A percentile compares a stretch with the other conserved stretches of the same genome.
phyloP scores from a whole-genome alignment of 176 grass and related monocot species.

The Aegilops tauschii region DNA sequence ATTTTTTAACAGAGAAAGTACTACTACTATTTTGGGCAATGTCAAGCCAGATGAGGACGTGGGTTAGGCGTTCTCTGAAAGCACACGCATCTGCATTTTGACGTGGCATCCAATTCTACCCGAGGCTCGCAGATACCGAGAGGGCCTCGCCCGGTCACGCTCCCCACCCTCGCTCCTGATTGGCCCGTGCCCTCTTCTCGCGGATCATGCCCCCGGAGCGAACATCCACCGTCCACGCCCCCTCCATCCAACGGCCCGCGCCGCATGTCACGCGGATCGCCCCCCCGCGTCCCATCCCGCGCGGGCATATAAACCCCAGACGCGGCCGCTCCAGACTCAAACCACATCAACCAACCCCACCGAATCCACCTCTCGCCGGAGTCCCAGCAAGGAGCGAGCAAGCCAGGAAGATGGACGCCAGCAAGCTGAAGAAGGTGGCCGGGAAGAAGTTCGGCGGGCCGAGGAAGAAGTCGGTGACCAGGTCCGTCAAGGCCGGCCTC shows the following conservation, averaged over 20 bases:
- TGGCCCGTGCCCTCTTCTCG: conserved; percentile 1
- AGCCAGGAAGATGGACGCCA: conserved; percentile 1
- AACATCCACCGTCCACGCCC: background rate
- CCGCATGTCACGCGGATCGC: conserved; percentile 30
- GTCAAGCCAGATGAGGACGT: no score
- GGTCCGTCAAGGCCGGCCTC: conserved; percentile 44
- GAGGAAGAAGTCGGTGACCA: conserved; percentile 45
- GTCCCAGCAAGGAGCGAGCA: background rate
- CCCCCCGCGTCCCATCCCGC: no score
- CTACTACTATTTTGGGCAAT: no score
- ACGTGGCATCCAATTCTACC: no score
- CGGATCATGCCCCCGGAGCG: background rate
- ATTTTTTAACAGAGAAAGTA: no score
- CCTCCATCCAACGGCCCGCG: background rate
- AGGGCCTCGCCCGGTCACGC: no score
- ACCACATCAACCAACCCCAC: background rate
- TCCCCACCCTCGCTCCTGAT: background rate
- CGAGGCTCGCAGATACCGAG: no score
- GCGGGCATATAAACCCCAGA: background rate
- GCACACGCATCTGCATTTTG: no score
- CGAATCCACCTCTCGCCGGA: background rate
- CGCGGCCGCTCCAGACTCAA: background rate
- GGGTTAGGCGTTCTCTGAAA: no score
- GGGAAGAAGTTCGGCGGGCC: conserved; percentile 34
- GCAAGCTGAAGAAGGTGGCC: conserved; percentile 42